Percentiles rank a stretch among this genome's conserved stretches.
Evolutionary conservation across 148 eudicot species (phyloP).

Genomic region (Cornus florida): DNA sequence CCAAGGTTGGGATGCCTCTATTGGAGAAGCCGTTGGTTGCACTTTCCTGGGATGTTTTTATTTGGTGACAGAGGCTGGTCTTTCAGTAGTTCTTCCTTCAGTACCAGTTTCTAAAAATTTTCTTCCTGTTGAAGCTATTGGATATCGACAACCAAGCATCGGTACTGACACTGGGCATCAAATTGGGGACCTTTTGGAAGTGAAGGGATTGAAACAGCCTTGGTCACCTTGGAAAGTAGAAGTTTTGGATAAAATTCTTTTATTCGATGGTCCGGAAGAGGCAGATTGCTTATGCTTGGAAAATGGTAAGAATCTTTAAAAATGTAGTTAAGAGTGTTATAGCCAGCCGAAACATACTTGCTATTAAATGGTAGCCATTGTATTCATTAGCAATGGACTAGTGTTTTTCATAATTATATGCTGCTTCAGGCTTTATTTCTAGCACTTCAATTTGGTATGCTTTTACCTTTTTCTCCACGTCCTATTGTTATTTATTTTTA

Average conservation of each 20-base stretch:
- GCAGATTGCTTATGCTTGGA: conserved; percentile 79
- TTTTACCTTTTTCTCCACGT: background rate
- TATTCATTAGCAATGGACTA: conserved; percentile 2
- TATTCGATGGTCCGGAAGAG: conserved; percentile 84
- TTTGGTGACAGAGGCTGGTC: conserved; percentile 65
- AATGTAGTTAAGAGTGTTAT: background rate
- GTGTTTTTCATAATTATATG: background rate
- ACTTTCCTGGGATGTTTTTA: conserved; percentile 73
- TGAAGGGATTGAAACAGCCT: conserved; percentile 30
- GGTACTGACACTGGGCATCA: conserved; percentile 23
- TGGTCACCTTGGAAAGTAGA: conserved; percentile 80
- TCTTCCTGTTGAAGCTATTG: conserved; percentile 53
- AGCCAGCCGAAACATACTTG: background rate
- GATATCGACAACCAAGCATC: conserved; percentile 31
- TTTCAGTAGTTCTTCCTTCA: conserved; percentile 84
- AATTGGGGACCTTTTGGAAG: conserved; percentile 30
- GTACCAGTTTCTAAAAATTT: conserved; percentile 67
- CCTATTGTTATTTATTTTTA: conserved; percentile 2
- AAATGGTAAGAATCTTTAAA: conserved; percentile 58
- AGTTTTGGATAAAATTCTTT: conserved; percentile 73
- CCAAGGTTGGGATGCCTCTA: conserved; percentile 43
- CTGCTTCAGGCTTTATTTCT: conserved; percentile 12
- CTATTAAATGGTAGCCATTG: background rate
- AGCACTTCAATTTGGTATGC: background rate
- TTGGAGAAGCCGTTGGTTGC: conserved; percentile 75